A percentile compares a stretch with the other conserved stretches of the same genome.
These are phyloP conservation scores for Claviceps pusilla DNA, from an alignment of 2,329 filamentous ascomycete species.

Conservation along the genomic window DNA sequence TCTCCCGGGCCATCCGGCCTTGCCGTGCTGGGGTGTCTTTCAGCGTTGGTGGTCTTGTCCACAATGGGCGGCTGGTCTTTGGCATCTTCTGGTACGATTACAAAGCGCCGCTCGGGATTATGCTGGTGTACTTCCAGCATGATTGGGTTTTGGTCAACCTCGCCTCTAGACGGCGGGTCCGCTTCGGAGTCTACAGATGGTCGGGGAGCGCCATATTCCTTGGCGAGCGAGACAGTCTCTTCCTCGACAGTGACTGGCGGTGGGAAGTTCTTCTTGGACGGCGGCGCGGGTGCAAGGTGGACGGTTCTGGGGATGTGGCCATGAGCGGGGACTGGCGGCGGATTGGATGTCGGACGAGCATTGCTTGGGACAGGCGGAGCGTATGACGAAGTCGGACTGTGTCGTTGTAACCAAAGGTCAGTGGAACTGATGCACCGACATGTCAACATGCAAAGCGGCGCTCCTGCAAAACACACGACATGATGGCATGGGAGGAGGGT, in stretches of 20 bases:
- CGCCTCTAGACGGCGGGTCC: constrained; percentile 45
- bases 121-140: constrained; percentile 46
- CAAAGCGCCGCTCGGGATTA: constrained; percentile 51
- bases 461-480: too few relatives aligned
- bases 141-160: constrained; percentile 53
- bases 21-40: background rate
- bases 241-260: constrained; percentile 56
- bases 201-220: constrained; percentile 35
- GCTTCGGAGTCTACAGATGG: constrained; percentile 25
- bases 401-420: background rate
- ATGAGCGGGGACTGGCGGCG: constrained; percentile 6
- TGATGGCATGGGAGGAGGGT: background rate
- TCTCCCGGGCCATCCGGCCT: background rate
- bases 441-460: background rate
- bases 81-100: constrained; percentile 32
- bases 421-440: background rate
- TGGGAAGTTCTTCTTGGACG: constrained; percentile 26
- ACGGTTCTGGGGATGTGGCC: constrained; percentile 5
- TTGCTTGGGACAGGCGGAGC: constrained; percentile 7
- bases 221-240: constrained; percentile 45
- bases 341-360: constrained; percentile 8
- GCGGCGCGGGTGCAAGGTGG: constrained; percentile 5
- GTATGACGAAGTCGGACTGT: constrained; percentile 8
- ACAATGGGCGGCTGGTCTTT: constrained; percentile 1
- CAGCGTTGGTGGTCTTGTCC: background rate